A percentile compares a stretch with the other conserved stretches of the same genome.
Evolutionary conservation across 805 yeast species (phyloP).

Genomic region (Ogataea pilisensis): DNA sequence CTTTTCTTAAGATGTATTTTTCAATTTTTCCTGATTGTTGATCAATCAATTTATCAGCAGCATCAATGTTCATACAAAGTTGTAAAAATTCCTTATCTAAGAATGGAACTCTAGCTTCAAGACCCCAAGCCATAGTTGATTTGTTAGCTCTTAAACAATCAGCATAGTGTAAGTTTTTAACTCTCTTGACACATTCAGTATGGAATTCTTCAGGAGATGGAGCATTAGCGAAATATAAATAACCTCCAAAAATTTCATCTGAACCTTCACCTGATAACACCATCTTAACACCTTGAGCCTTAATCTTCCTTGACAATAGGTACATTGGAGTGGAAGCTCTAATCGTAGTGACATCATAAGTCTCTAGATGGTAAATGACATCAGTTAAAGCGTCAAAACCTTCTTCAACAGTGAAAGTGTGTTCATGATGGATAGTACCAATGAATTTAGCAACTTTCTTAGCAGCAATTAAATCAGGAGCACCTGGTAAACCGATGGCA

Average conservation of each 20-base stretch:
- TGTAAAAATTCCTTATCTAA: conserved; percentile 91
- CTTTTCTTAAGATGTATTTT: conserved; percentile 95
- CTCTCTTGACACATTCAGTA: conserved; percentile 90
- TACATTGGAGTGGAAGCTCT: conserved; percentile 99
- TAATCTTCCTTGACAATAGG: conserved; percentile 89
- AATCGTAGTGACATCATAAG: conserved; percentile 97
- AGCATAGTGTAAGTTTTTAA: conserved; percentile 93
- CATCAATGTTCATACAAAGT: conserved; percentile 90
- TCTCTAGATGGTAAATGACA: conserved; percentile 93
- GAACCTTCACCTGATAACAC: conserved; percentile 98
- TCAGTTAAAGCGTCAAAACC: conserved; percentile 95
- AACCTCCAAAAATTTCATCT: conserved; percentile 98
- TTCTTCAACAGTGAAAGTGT: conserved; percentile 93
- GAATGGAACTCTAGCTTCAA: conserved; percentile 99
- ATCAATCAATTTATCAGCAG: conserved; percentile 83
- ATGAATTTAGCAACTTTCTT: conserved; percentile 93
- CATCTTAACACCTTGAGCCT: conserved; percentile 99
- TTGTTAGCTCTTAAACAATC: conserved; percentile 99
- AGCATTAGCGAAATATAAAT: conserved; percentile 94
- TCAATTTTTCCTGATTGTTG: conserved; percentile 76
- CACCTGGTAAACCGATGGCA: conserved; percentile 95
- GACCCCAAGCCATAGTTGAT: conserved; percentile 99
- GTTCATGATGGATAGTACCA: conserved; percentile 96
- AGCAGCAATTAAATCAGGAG: conserved; percentile 97
- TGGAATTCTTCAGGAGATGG: conserved; percentile 94